These are phyloP conservation scores for Annona squamosa DNA, from an alignment of 164 flowering plant genomes.

Conservation along the genomic window DNA sequence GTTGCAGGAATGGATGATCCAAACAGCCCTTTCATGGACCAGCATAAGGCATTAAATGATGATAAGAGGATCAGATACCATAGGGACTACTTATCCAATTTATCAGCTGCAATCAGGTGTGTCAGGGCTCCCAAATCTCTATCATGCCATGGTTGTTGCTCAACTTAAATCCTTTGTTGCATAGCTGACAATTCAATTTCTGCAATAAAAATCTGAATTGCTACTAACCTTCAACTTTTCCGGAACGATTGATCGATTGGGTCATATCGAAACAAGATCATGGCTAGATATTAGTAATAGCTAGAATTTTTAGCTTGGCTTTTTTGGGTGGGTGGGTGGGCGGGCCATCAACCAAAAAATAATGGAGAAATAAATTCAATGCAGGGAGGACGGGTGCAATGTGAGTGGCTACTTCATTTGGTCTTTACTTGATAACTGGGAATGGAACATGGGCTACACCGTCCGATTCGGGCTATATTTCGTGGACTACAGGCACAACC, in stretches of 20 bases:
- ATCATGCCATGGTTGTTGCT: neutral
- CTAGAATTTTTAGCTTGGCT: too few species aligned
- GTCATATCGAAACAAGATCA: too few species aligned
- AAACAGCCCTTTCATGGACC: conserved; percentile 29
- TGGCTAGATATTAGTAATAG: too few species aligned
- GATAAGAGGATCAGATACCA: conserved; percentile 71
- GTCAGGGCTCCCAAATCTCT: neutral
- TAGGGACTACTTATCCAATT: conserved; percentile 72
- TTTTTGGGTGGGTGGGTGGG: too few species aligned
- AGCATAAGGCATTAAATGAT: conserved; percentile 55
- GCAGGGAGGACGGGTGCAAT: conserved; percentile 72
- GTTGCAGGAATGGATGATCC: conserved; percentile 81
- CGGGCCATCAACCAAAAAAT: too few species aligned
- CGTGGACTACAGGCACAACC: conserved; percentile 76
- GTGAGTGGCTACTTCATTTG: conserved; percentile 77
- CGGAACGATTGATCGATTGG: too few species aligned
- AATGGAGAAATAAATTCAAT: neutral
- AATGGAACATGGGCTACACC: conserved; percentile 81
- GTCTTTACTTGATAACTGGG: conserved; percentile 97
- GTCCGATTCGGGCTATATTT: conserved; percentile 77
- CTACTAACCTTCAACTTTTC: too few species aligned
- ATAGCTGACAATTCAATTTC: too few species aligned
- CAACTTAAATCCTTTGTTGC: too few species aligned
- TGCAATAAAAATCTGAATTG: too few species aligned
- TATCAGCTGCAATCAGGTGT: conserved; percentile 78